Conservation (phyloP, 2,329 filamentous ascomycete genomes). For the Dothiorella sarmentorum region DNA sequence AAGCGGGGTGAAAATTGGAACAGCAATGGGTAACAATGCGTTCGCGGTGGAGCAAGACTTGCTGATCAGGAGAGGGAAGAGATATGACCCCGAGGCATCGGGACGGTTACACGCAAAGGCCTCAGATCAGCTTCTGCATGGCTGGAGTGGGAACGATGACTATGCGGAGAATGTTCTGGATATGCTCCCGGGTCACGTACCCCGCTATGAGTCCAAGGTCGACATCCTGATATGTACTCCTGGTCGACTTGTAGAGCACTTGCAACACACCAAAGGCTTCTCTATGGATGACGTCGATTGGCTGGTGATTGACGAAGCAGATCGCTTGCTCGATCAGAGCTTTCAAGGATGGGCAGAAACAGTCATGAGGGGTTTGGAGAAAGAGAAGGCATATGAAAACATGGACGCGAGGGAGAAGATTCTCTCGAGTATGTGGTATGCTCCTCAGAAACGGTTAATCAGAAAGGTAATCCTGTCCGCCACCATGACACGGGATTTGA, state of each 20-base stretch:
- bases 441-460: constrained; percentile 45
- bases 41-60: constrained; percentile 63
- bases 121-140: constrained; percentile 32
- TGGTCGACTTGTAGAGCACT: constrained; percentile 85
- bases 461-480: constrained; percentile 86
- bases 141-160: constrained; percentile 6
- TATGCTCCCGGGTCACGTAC: constrained; percentile 60
- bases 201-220: constrained; percentile 65
- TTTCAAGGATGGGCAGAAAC: constrained; percentile 86
- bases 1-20: constrained; percentile 73
- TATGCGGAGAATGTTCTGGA: constrained; percentile 32
- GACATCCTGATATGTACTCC: constrained; percentile 91
- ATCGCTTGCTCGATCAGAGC: constrained; percentile 84
- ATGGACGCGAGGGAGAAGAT: constrained; percentile 54
- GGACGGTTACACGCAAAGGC: constrained; percentile 43
- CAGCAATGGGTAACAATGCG: constrained; percentile 76
- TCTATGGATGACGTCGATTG: constrained; percentile 74
- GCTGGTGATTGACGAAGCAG: constrained; percentile 91
- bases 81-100: constrained; percentile 64
- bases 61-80: constrained; percentile 55
- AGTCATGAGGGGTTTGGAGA: constrained; percentile 59
- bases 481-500: constrained; percentile 85
- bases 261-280: constrained; percentile 80
- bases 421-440: constrained; percentile 43
- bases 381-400: constrained; percentile 48